phyloP scores from a whole-genome alignment of 2,329 filamentous ascomycete genomes.

The Coniosporium tulheliwenetii region DNA sequence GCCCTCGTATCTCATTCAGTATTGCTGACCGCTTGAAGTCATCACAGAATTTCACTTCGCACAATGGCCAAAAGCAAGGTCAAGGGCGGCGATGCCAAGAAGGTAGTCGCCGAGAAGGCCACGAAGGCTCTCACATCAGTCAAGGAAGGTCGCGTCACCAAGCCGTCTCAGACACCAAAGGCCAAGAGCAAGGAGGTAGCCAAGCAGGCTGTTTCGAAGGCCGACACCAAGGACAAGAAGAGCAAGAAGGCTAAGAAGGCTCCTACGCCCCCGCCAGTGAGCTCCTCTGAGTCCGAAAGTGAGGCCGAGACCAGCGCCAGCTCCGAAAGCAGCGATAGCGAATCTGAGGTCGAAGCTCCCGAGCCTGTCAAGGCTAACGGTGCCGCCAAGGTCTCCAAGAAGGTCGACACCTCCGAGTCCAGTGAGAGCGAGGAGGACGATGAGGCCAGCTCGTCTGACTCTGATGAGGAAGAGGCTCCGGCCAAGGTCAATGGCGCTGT shows the following conservation, averaged over 20 bases:
- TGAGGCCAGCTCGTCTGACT: constrained; percentile 5
- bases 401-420: constrained; percentile 4
- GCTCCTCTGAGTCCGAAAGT: constrained; percentile 11
- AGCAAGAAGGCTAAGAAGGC: constrained; percentile 33
- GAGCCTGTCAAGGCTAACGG: constrained; percentile 11
- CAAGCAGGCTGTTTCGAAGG: constrained; percentile 37
- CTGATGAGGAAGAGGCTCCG: constrained; percentile 9
- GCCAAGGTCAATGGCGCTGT: constrained; percentile 17
- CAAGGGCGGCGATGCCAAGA: no score
- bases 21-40: no score
- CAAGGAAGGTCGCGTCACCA: constrained; percentile 53
- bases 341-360: constrained; percentile 8
- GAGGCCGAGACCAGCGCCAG: constrained; percentile 17
- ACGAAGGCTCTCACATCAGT: constrained; percentile 19
- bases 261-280: constrained; percentile 27
- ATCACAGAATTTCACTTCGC: no score
- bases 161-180: constrained; percentile 49
- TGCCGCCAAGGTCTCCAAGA: constrained; percentile 9
- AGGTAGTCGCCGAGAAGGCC: not conserved
- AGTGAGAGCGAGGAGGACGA: constrained; percentile 3
- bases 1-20: no score
- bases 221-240: constrained; percentile 26
- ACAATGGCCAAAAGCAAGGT: no score
- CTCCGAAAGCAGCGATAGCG: constrained; percentile 6
- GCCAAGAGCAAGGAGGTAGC: constrained; percentile 51